Conservation (phyloP, 208 protist species). For the Angomonas ambiguus region DNA sequence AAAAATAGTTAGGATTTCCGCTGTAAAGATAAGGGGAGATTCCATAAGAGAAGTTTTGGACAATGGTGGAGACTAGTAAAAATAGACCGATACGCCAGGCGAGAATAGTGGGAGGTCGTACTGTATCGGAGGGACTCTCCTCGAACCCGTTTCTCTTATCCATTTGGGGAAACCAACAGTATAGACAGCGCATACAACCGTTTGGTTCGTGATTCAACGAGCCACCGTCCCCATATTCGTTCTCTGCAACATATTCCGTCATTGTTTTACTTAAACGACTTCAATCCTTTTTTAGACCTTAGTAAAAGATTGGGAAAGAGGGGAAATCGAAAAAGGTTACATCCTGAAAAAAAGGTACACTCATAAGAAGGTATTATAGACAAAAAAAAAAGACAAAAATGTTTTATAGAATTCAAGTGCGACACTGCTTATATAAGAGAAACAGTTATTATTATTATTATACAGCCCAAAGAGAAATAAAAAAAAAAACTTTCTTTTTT, state of each 20-base stretch:
- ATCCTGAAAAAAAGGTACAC: too few species aligned
- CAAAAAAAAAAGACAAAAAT: neutral
- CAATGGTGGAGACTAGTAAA: constrained; percentile 23
- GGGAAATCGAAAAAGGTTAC: too few species aligned
- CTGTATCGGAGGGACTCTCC: constrained; percentile 2
- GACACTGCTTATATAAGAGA: too few species aligned
- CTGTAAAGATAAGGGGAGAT: neutral
- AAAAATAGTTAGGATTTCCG: constrained; percentile 1
- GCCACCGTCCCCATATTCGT: too few species aligned
- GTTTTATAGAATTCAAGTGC: too few species aligned
- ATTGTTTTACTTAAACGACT: too few species aligned
- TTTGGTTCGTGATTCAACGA: too few species aligned
- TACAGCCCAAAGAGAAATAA: constrained; percentile 6
- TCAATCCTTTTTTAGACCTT: too few species aligned
- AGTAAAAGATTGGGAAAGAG: too few species aligned
- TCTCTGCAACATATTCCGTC: too few species aligned
- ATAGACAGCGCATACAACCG: neutral
- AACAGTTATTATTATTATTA: too few species aligned
- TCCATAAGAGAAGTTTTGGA: constrained; percentile 30
- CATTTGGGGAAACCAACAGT: neutral
- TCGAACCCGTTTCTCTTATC: constrained; percentile 14
- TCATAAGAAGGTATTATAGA: too few species aligned
- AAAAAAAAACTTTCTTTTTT: constrained; percentile 18
- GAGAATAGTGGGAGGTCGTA: constrained; percentile 20
- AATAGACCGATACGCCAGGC: constrained; percentile 31